phyloP scores from a whole-genome alignment of 2,329 filamentous ascomycete genomes.

The Pestalotiopsis sp. region DNA sequence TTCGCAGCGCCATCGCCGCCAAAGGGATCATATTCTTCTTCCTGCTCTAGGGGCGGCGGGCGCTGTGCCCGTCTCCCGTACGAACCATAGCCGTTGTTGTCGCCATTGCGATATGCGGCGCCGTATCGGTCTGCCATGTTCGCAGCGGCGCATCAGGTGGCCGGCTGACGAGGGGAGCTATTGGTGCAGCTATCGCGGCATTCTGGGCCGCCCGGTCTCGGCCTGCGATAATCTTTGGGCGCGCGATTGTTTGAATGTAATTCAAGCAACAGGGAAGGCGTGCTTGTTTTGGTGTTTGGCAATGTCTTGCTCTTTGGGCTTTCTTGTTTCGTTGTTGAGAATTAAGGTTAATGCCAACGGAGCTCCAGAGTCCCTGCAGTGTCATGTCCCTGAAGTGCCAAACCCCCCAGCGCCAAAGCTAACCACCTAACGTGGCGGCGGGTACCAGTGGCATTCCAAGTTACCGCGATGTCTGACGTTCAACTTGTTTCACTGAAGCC shows the following conservation, averaged over 20 bases:
- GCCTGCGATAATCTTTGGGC: not conserved
- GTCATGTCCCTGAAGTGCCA: not conserved
- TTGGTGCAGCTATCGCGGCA: not conserved
- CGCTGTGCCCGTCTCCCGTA: conserved; percentile 32
- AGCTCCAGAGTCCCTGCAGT: not conserved
- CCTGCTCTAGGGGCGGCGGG: conserved; percentile 15
- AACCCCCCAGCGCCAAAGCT: no score
- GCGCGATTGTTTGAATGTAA: not conserved
- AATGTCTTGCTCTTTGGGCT: not conserved
- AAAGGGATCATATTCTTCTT: conserved; percentile 6
- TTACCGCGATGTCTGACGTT: not conserved
- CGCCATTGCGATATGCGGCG: conserved; percentile 44
- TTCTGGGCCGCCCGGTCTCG: not conserved
- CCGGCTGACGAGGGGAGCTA: not conserved
- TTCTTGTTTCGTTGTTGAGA: not conserved
- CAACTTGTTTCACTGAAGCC: not conserved
- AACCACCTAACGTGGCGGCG: not conserved
- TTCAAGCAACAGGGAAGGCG: not conserved
- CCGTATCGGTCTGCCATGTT: conserved; percentile 55
- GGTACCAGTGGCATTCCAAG: not conserved
- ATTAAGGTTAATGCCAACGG: conserved; percentile 6
- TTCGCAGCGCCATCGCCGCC: conserved; percentile 16
- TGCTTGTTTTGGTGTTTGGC: not conserved
- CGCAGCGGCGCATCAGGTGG: not conserved
- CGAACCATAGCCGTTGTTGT: conserved; percentile 44